phyloP scores from a whole-genome alignment of 2,329 filamentous ascomycete species.

The Hypoxylon sp. region DNA sequence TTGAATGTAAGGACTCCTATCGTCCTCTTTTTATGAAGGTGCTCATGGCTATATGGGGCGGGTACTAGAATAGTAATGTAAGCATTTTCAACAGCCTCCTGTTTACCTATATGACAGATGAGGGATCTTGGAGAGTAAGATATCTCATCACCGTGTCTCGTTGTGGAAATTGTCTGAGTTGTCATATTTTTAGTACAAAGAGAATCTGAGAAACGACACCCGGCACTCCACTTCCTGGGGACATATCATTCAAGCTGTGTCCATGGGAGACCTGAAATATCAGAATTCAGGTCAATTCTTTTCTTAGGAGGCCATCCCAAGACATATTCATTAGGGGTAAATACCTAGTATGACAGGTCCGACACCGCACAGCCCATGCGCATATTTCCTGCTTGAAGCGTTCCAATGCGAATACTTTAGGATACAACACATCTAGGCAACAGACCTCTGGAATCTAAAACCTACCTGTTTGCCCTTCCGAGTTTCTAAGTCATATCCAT shows the following conservation, averaged over 20 bases:
- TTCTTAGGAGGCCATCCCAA: neutral
- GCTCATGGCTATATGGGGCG: too few relatives aligned
- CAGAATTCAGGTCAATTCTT: neutral
- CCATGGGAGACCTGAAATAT: neutral
- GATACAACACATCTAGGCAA: neutral
- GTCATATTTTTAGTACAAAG: conserved; percentile 15
- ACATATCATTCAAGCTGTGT: neutral
- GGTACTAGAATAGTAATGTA: neutral
- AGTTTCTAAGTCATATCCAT: neutral
- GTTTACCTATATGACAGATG: neutral
- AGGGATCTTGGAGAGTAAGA: neutral
- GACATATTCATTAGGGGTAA: neutral
- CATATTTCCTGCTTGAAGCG: neutral
- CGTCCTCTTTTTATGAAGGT: neutral
- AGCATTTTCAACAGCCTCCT: neutral
- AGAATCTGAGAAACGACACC: neutral
- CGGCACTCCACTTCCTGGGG: neutral
- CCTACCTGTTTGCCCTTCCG: neutral
- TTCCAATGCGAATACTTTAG: neutral
- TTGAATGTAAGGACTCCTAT: neutral
- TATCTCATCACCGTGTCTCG: neutral
- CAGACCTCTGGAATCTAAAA: neutral
- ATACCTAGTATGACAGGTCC: neutral
- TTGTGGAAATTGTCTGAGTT: conserved; percentile 1
- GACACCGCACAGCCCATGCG: neutral